Base-by-base conservation (phyloP, 2,329 filamentous ascomycete genomes). In the Penicillium capsulatum region DNA sequence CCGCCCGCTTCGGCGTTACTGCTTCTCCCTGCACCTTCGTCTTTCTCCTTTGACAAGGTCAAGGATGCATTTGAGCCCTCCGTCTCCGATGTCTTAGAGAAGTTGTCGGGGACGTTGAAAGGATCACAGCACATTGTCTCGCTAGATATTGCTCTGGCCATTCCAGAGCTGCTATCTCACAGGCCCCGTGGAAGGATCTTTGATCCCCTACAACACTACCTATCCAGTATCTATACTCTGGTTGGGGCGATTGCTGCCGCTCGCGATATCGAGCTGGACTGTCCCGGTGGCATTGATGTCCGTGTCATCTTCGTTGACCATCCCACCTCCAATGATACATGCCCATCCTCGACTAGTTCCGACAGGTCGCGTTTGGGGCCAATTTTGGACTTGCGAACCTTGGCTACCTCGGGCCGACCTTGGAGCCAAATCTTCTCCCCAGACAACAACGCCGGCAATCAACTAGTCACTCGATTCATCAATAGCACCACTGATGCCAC, bases 161-260 rank as follows among this genome's bases (percentile, higher is more conserved):
- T 77, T 33, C 78, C 82, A 2, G 70, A 83, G 36, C 72, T 89
- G 9, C 67, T 72, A 20, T 67, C 70, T 16, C 65, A 68, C 15
- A 64, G 67, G 19, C 71, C 76, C 31, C 74, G 76, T 52, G 70
- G 75, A 16, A 68, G 77, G 31, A 69, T 77, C 13, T 94, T 89
- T 75, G 59, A 73, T 22, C 67, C 74, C n/a, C 76, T 81, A 0
- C 88, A 95, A 63, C 72, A 75, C n/a, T 71, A 91, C 4, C 67
- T 96, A 15, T 84, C 85, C 2, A 77, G 78, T 17, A 60, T 94
- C 16, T 97, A 97, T 72, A 81, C 81, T 54, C 74, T 96, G 34
- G 71, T 92, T 40, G 83, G 83, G 22, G 69, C 81, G 31, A 71
- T 87, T n/a, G 87, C 84, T 47, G 78, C 81, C 9, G 74, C 80